These are phyloP conservation scores for Malus domestica DNA, from an alignment of 306 rosid species.

Conservation along the genomic window ASM211411v1 NC_041789.1:7795001-7795500, in stretches of 20 bases:
- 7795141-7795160: too few relatives aligned
- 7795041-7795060: constrained; percentile 74
- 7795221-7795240: too few relatives aligned
- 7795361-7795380: not conserved
- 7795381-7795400: constrained; percentile 95
- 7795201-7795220: not conserved
- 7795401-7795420: constrained; percentile 85
- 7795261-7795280: too few relatives aligned
- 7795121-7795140: not conserved
- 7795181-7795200: not conserved
- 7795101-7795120: not conserved
- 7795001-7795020: constrained; percentile 97
- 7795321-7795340: not conserved
- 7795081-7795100: not conserved
- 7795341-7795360: not conserved
- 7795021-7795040: constrained; percentile 93
- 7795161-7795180: too few relatives aligned
- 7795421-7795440: constrained; percentile 79
- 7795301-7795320: too few relatives aligned
- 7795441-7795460: constrained; percentile 76
- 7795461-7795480: constrained; percentile 82
- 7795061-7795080: constrained; percentile 45
- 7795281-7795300: too few relatives aligned
- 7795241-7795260: too few relatives aligned
- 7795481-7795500: not conserved